Percentiles rank a stretch among this genome's conserved stretches.
Evolutionary conservation across 768 basidiomycete species (phyloP).

Genomic region (Boletus huronensis): DNA sequence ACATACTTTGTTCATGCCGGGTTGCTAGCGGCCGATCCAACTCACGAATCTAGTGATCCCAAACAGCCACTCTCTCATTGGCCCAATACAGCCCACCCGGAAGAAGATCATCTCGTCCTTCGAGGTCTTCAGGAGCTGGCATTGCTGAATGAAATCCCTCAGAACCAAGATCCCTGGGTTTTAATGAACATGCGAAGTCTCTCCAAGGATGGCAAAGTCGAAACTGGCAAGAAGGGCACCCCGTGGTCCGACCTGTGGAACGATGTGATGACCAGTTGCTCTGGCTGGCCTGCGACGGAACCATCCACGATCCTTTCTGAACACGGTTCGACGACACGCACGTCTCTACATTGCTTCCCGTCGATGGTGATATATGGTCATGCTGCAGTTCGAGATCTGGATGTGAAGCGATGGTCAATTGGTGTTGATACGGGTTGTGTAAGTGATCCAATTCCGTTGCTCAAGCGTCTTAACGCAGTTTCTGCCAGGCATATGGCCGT

Average conservation of each 20-base stretch:
- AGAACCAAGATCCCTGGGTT: slow-evolving; percentile 77
- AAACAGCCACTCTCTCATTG: slow-evolving; percentile 70
- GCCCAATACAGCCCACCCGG: slow-evolving; percentile 38
- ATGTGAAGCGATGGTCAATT: slow-evolving; percentile 77
- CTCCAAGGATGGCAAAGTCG: slow-evolving; percentile 36
- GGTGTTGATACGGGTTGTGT: slow-evolving; percentile 90
- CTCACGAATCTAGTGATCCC: slow-evolving; percentile 42
- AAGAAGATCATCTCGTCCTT: slow-evolving; percentile 27
- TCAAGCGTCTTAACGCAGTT: neutral
- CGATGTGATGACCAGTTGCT: slow-evolving; percentile 55
- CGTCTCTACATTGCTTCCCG: slow-evolving; percentile 59
- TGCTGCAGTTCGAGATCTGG: slow-evolving; percentile 72
- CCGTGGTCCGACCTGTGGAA: slow-evolving; percentile 82
- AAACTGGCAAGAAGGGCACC: slow-evolving; percentile 41
- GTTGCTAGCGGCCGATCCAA: slow-evolving; percentile 69
- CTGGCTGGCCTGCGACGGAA: slow-evolving; percentile 38
- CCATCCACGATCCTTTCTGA: neutral
- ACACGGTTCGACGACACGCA: slow-evolving; percentile 7
- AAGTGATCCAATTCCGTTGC: slow-evolving; percentile 26
- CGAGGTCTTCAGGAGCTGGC: slow-evolving; percentile 64
- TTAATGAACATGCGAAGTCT: slow-evolving; percentile 42
- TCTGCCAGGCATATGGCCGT: slow-evolving; percentile 51
- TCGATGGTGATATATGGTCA: slow-evolving; percentile 87
- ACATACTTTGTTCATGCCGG: slow-evolving; percentile 82
- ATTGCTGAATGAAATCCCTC: slow-evolving; percentile 64